A percentile compares a stretch with the other conserved stretches of the same genome.
phyloP scores from a whole-genome alignment of 352 stramenopile genomes.

The Pythium insidiosum region DNA sequence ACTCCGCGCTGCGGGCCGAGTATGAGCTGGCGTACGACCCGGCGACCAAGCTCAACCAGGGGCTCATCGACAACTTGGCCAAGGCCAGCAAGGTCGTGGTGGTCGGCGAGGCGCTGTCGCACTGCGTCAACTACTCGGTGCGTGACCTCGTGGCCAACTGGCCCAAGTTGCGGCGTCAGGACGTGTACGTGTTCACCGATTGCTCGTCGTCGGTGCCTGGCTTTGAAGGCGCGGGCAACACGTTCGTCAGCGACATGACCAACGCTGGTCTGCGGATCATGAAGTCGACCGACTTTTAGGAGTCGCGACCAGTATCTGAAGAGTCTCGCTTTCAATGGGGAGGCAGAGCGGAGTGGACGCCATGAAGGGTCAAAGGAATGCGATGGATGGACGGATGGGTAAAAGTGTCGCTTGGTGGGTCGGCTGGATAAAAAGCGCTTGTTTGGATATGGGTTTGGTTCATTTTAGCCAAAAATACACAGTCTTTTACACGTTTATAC shows the following conservation, averaged over 20 bases:
- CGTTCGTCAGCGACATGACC: slow-evolving; percentile 9
- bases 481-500: too few relatives aligned
- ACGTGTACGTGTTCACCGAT: slow-evolving; percentile 72
- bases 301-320: too few relatives aligned
- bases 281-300: slow-evolving; percentile 7
- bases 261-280: slow-evolving; percentile 3
- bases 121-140: slow-evolving; percentile 96
- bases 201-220: slow-evolving; percentile 54
- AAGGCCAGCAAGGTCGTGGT: slow-evolving; percentile 77
- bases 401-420: too few relatives aligned
- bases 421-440: too few relatives aligned
- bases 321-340: too few relatives aligned
- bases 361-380: too few relatives aligned
- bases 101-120: slow-evolving; percentile 91
- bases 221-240: slow-evolving; percentile 26
- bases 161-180: slow-evolving; percentile 39
- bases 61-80: slow-evolving; percentile 77
- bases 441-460: too few relatives aligned
- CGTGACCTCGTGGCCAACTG: slow-evolving; percentile 86
- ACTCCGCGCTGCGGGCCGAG: slow-evolving; percentile 91
- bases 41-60: slow-evolving; percentile 77
- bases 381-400: too few relatives aligned
- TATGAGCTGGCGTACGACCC: slow-evolving; percentile 79
- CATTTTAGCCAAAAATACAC: too few relatives aligned
- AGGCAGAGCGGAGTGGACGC: too few relatives aligned